Base-by-base conservation (phyloP, 768 basidiomycete species). In the Mycena indigotica region DNA sequence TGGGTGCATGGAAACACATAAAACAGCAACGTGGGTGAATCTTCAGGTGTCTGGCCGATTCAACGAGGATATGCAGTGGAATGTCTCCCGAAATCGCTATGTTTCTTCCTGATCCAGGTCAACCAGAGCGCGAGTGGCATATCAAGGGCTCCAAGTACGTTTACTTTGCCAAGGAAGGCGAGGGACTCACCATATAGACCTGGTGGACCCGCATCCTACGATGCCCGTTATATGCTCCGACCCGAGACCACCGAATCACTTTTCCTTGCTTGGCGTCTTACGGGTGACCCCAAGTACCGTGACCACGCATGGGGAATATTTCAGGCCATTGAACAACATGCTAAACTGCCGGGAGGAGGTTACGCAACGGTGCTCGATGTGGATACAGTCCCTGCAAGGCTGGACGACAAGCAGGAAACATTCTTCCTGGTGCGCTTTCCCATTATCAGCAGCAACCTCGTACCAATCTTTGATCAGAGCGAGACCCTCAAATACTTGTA, bases 231-330 rank as follows among this genome's bases (percentile, higher is more conserved):
- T 52, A 63, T 69, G 66, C 55, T 66, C 4, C 63, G 86, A 21
- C 90, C 89, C 5, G 90, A 91, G 72, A 91, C 89, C 3, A 80
- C 87, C 21, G 90, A 91, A 69, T 88, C 87, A 0, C 80, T 91
- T 17, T 89, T 91, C 75, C 70, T 87, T 39, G 89, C 88, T 3
- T 90, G 75, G 70, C 80, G 88, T n/a, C 72, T 87, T 3, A 89
- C 89, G 0, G 89, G 87, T 16, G 83, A 90, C 62, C 67, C 74
- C 21, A 72, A 74, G 35, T 91, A 89, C 66, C 82, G 89, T 23
- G 74, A 81, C n/a, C 80, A 80, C 65, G 87, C 87, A 39, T 91
- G 89, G 88, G 65, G 71, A 24, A 88, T 91, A 54, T 91, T 91
- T 72, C 68, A 83, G 65, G 82, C 89, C 3, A 90, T 91, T 61